phyloP scores from a whole-genome alignment of 208 protist species.

The Trichomonas vaginalis region DNA sequence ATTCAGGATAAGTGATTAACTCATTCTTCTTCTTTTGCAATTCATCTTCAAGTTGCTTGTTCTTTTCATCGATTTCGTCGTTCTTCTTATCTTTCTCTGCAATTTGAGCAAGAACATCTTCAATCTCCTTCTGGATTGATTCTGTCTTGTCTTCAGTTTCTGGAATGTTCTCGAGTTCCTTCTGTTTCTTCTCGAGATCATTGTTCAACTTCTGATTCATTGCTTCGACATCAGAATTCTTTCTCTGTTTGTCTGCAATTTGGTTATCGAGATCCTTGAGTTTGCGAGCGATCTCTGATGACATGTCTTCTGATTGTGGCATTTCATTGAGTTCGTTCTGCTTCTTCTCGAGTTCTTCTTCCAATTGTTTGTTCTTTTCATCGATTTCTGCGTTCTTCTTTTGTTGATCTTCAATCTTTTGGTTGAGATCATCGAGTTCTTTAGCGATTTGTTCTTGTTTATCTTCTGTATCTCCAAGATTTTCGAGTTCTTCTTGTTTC shows the following conservation, averaged over 20 bases:
- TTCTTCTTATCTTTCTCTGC: neutral
- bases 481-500: neutral
- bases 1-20: too few species aligned
- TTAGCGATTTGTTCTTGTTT: too few species aligned
- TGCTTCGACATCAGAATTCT: neutral
- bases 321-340: too few species aligned
- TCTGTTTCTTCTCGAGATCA: neutral
- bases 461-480: too few species aligned
- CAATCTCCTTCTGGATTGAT: neutral
- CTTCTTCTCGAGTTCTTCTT: too few species aligned
- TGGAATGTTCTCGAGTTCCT: neutral
- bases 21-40: too few species aligned
- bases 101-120: neutral
- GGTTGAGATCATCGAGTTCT: too few species aligned
- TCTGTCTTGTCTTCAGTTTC: neutral
- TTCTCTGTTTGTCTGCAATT: neutral
- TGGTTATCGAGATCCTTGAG: neutral
- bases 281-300: neutral
- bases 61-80: neutral
- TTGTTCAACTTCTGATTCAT: neutral
- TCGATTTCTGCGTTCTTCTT: neutral
- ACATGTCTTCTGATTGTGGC: too few species aligned
- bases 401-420: too few species aligned
- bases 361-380: too few species aligned
- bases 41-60: neutral